Percentiles rank a stretch among this genome's conserved stretches.
phyloP scores from a whole-genome alignment of 345 rosid genomes.

The Boechera divaricarpa region DNA sequence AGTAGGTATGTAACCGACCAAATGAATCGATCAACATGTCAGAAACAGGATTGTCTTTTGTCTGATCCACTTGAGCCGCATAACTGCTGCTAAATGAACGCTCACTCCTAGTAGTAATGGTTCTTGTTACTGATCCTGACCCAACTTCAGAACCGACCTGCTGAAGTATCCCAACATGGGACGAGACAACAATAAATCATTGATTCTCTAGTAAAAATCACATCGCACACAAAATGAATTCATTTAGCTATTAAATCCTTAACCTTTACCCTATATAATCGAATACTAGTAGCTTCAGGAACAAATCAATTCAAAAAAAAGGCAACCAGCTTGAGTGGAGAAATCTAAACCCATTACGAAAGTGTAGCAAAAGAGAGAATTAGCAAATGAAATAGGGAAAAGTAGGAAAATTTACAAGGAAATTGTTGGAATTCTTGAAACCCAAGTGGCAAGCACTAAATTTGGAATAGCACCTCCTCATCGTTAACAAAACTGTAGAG shows the following conservation, averaged over 20 bases:
- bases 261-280: neutral
- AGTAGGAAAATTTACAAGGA: constrained; percentile 36
- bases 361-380: neutral
- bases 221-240: neutral
- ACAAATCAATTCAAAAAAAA: neutral
- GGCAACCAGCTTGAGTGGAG: constrained; percentile 17
- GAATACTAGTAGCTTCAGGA: no score
- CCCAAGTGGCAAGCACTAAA: constrained; percentile 36
- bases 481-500: constrained; percentile 34
- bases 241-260: neutral
- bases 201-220: constrained; percentile 4
- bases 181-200: constrained; percentile 22
- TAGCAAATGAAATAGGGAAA: neutral
- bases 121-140: constrained; percentile 36
- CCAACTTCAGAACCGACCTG: constrained; percentile 47
- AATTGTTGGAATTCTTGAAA: constrained; percentile 37
- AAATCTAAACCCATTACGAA: constrained; percentile 15
- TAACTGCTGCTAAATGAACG: constrained; percentile 33
- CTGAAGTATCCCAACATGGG: constrained; percentile 15
- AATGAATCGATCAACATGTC: constrained; percentile 89
- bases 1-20: constrained; percentile 87
- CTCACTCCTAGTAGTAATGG: constrained; percentile 28
- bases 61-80: constrained; percentile 49
- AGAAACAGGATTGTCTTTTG: constrained; percentile 53
- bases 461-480: constrained; percentile 49